Evolutionary conservation across 208 protist species (phyloP).

Genomic region (Zelonia costaricensis): DNA sequence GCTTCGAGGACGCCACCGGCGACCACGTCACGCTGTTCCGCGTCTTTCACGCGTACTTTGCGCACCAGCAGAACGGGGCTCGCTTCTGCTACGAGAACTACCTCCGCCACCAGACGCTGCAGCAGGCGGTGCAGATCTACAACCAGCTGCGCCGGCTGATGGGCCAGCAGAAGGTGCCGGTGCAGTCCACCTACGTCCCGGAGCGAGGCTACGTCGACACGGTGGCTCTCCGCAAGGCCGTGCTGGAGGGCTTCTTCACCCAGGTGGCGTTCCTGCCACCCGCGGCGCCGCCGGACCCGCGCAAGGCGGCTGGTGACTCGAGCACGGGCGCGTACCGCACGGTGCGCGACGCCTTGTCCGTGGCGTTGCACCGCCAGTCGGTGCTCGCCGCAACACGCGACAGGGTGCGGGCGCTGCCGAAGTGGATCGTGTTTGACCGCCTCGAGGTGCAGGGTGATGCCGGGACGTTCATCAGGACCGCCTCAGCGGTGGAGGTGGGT

Average conservation of each 20-base stretch:
- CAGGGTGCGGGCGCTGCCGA: constrained; percentile 21
- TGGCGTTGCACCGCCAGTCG: constrained; percentile 58
- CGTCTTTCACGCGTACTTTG: constrained; percentile 77
- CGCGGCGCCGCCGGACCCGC: not conserved
- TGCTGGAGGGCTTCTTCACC: constrained; percentile 88
- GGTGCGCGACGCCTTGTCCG: constrained; percentile 54
- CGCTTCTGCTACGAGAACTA: constrained; percentile 75
- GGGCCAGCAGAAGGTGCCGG: constrained; percentile 43
- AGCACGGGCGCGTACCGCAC: constrained; percentile 50
- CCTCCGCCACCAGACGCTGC: constrained; percentile 64
- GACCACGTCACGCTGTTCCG: constrained; percentile 85
- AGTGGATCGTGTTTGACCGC: constrained; percentile 86
- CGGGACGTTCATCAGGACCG: constrained; percentile 67
- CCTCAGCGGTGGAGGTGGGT: constrained; percentile 63
- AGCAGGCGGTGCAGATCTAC: constrained; percentile 80
- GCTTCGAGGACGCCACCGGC: constrained; percentile 58
- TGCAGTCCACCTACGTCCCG: constrained; percentile 62
- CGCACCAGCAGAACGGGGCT: constrained; percentile 23
- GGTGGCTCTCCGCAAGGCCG: constrained; percentile 63
- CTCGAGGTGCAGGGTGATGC: constrained; percentile 81
- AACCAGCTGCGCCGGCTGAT: constrained; percentile 67
- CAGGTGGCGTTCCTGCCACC: constrained; percentile 66
- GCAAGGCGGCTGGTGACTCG: not conserved
- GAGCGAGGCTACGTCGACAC: constrained; percentile 56
- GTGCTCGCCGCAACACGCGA: constrained; percentile 22